Evolutionary conservation across 2,329 filamentous ascomycete species (phyloP).

Genomic region (Pseudogymnoascus sp.): DNA sequence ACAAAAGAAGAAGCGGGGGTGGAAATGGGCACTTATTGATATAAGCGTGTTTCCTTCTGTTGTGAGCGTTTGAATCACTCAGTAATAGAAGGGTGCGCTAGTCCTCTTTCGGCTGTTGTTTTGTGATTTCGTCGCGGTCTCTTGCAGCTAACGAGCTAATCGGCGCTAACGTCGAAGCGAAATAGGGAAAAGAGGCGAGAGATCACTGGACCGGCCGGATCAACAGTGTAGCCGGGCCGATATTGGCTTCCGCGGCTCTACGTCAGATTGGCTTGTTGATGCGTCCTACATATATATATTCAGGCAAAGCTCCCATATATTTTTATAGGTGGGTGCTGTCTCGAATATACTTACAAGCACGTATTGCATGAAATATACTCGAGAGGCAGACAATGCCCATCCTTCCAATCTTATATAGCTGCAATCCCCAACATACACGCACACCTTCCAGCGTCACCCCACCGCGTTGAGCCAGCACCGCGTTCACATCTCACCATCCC

Average conservation of each 20-base stretch:
- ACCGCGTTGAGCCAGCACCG: background rate
- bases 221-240: background rate
- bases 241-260: background rate
- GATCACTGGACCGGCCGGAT: background rate
- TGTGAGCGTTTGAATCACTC: slow-evolving; percentile 15
- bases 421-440: background rate
- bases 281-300: background rate
- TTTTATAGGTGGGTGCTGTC: background rate
- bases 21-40: slow-evolving; percentile 17
- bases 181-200: slow-evolving; percentile 5
- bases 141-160: background rate
- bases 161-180: background rate
- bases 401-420: background rate
- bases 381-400: background rate
- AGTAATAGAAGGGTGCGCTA: slow-evolving; percentile 18
- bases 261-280: background rate
- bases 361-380: background rate
- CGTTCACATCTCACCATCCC: background rate
- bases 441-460: background rate
- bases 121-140: slow-evolving; percentile 6
- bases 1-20: slow-evolving; percentile 19
- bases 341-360: background rate
- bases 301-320: background rate
- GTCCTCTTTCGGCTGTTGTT: slow-evolving; percentile 17
- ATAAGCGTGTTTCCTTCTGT: slow-evolving; percentile 17